These are phyloP conservation scores for Trichosporon sp. DNA, from an alignment of 1,284 basidiomycete species.

Conservation along the genomic window DNA sequence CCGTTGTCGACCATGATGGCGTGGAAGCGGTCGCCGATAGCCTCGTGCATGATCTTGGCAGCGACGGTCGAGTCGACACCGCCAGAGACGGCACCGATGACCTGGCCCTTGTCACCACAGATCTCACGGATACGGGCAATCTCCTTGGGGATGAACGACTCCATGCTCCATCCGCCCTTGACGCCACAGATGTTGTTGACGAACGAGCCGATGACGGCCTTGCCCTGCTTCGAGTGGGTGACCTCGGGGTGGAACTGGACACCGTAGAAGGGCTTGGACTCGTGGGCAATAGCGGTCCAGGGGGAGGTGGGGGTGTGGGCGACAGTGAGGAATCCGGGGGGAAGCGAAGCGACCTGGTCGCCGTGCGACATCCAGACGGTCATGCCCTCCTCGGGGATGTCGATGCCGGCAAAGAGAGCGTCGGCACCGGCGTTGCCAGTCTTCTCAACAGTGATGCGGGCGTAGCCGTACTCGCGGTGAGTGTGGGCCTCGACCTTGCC, in stretches of 20 bases:
- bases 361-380: slow-evolving; percentile 99
- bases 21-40: slow-evolving; percentile 97
- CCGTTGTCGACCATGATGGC: slow-evolving; percentile 99
- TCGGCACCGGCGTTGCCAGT: slow-evolving; percentile 62
- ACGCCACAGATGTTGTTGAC: slow-evolving; percentile 80
- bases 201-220: slow-evolving; percentile 85
- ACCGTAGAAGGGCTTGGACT: slow-evolving; percentile 84
- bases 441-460: slow-evolving; percentile 69
- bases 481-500: slow-evolving; percentile 84
- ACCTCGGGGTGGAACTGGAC: slow-evolving; percentile 99
- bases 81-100: slow-evolving; percentile 95
- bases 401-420: slow-evolving; percentile 76
- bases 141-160: slow-evolving; percentile 94
- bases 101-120: slow-evolving; percentile 88
- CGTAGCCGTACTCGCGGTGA: slow-evolving; percentile 93
- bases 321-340: slow-evolving; percentile 79
- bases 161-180: slow-evolving; percentile 90
- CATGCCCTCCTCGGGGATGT: slow-evolving; percentile 58
- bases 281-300: slow-evolving; percentile 88
- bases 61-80: slow-evolving; percentile 98
- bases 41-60: slow-evolving; percentile 99
- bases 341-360: slow-evolving; percentile 80
- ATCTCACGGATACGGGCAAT: slow-evolving; percentile 90
- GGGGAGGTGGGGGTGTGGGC: slow-evolving; percentile 84
- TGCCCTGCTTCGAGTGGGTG: slow-evolving; percentile 86